Percentiles rank a stretch among this genome's conserved stretches.
Evolutionary conservation across 352 stramenopile genomes (phyloP).

Genomic region (Peronospora tabacina): DNA sequence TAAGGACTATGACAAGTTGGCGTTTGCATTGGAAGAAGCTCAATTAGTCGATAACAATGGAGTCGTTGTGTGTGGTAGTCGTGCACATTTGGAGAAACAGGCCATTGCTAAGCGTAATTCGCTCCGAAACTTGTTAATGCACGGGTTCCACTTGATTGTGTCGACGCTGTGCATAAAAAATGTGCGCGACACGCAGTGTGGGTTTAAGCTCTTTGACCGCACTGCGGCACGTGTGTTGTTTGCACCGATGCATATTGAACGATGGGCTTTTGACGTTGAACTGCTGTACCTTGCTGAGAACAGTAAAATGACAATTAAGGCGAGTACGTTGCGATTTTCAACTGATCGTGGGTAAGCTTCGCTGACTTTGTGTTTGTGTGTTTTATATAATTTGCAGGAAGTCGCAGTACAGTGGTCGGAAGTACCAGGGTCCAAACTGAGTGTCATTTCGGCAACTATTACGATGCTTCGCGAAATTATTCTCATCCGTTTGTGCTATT

Average conservation of each 20-base stretch:
- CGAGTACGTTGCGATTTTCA: constrained; percentile 8
- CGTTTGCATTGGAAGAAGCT: constrained; percentile 42
- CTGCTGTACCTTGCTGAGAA: constrained; percentile 79
- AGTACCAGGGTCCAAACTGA: constrained; percentile 87
- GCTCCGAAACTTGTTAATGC: constrained; percentile 88
- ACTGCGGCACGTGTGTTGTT: constrained; percentile 79
- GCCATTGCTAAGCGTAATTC: constrained; percentile 79
- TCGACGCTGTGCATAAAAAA: constrained; percentile 76
- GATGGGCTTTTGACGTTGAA: constrained; percentile 94
- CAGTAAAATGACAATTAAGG: constrained; percentile 56
- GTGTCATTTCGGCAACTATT: constrained; percentile 80
- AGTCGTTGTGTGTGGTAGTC: constrained; percentile 85
- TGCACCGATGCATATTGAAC: constrained; percentile 88
- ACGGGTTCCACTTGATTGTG: constrained; percentile 90
- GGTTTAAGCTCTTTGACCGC: constrained; percentile 92
- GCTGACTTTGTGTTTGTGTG: constrained; percentile 3
- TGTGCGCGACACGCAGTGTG: constrained; percentile 91
- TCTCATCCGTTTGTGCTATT: constrained; percentile 86
- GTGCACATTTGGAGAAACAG: constrained; percentile 83
- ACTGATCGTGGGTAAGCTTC: neutral
- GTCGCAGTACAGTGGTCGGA: constrained; percentile 90
- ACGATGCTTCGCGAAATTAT: constrained; percentile 91
- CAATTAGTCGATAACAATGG: constrained; percentile 23
- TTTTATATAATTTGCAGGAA: constrained; percentile 45
- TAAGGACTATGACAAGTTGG: constrained; percentile 78